These are phyloP conservation scores for Stipa capillata DNA, from an alignment of 176 grass and related monocot species.

Conservation along the genomic window DNA sequence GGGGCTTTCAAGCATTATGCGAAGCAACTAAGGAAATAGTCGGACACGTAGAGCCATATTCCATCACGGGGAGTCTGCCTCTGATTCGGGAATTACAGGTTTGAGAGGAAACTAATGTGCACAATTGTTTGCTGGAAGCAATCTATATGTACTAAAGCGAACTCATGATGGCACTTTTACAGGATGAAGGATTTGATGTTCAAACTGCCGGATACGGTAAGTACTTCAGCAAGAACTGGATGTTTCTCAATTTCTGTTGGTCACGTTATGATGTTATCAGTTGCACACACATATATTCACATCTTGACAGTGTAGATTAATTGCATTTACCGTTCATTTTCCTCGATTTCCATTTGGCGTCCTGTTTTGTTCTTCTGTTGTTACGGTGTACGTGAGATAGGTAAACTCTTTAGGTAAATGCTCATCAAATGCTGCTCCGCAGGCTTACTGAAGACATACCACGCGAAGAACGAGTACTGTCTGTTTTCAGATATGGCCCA, in stretches of 20 bases:
- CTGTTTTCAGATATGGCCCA: conserved; percentile 89
- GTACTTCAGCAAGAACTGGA: not conserved
- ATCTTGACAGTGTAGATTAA: not conserved
- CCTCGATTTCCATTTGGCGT: not conserved
- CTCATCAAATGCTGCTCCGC: conserved; percentile 3
- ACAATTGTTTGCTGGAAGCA: not conserved
- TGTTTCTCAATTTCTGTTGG: not conserved
- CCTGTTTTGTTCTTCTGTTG: not conserved
- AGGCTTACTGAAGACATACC: conserved; percentile 90
- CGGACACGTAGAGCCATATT: conserved; percentile 77
- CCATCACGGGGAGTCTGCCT: conserved; percentile 84
- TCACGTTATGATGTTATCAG: not conserved
- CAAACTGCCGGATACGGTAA: conserved; percentile 91
- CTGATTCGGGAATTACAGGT: conserved; percentile 95
- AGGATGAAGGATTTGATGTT: conserved; percentile 99
- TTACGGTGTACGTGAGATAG: not conserved
- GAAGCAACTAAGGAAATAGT: conserved; percentile 90
- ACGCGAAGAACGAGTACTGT: conserved; percentile 90
- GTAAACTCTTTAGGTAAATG: not conserved
- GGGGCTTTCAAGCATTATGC: conserved; percentile 70
- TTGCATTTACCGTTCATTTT: not conserved
- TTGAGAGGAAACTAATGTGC: not conserved
- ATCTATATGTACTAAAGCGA: conserved; percentile 21
- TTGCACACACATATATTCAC: not conserved
- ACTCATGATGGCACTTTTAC: conserved; percentile 11